Percentiles rank a stretch among this genome's conserved stretches.
Conservation (phyloP, 2,329 filamentous ascomycete species). For the Fusarium bactridioides region DNA sequence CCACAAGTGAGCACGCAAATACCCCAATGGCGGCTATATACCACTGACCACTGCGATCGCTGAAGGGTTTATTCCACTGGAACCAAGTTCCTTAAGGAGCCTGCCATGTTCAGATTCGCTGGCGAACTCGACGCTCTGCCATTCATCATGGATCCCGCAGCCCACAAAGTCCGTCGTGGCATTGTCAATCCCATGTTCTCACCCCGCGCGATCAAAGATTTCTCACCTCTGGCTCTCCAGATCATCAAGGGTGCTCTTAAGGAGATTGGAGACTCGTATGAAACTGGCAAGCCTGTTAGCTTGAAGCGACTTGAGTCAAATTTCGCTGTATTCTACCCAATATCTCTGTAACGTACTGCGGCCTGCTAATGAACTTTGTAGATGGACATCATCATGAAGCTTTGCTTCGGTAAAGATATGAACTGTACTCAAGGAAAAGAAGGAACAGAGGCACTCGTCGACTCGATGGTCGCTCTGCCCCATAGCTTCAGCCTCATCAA, state of each 20-base stretch:
- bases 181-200: not conserved
- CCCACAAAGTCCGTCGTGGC: not conserved
- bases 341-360: too few species aligned
- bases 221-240: not conserved
- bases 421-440: not conserved
- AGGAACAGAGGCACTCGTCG: not conserved
- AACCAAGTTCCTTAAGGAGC: not conserved
- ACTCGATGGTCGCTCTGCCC: not conserved
- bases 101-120: not conserved
- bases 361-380: too few species aligned
- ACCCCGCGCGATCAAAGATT: not conserved
- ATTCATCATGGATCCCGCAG: not conserved
- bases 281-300: not conserved
- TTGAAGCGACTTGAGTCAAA: not conserved
- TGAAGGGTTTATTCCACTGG: not conserved
- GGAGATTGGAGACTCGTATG: not conserved
- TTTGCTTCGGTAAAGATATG: not conserved
- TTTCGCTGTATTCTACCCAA: not conserved
- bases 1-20: not conserved
- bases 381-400: not conserved
- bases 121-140: not conserved
- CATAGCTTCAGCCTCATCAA: not conserved
- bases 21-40: accelerated
- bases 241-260: not conserved
- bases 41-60: not conserved